Percentiles rank a stretch among this genome's conserved stretches.
Evolutionary conservation across 2,329 filamentous ascomycete species (phyloP).

Genomic region (Diaporthe sp.): DNA sequence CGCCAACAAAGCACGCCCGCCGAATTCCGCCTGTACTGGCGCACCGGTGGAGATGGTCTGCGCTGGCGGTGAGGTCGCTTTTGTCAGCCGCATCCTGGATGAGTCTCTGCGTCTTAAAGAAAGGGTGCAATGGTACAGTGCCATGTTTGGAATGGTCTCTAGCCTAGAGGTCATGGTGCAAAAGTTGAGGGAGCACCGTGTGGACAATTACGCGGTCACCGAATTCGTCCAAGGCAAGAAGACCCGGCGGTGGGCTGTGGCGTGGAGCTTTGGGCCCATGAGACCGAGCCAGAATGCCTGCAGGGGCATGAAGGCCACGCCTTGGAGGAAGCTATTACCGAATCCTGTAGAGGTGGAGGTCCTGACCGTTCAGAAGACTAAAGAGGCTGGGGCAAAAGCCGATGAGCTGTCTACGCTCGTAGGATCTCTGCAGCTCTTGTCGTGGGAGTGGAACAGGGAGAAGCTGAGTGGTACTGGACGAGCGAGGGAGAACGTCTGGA

Average conservation of each 20-base stretch:
- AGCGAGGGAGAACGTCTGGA: conserved; percentile 82
- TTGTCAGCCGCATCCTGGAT: conserved; percentile 80
- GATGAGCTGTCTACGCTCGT: conserved; percentile 61
- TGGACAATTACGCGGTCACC: conserved; percentile 86
- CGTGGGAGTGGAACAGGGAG: conserved; percentile 74
- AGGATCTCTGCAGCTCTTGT: conserved; percentile 66
- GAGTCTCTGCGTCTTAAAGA: conserved; percentile 54
- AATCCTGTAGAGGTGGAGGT: conserved; percentile 55
- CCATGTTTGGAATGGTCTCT: conserved; percentile 87
- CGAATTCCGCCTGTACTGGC: conserved; percentile 82
- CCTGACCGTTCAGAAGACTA: conserved; percentile 59
- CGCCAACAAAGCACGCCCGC: conserved; percentile 73
- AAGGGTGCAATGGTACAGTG: conserved; percentile 87
- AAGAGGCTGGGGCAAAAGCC: conserved; percentile 56
- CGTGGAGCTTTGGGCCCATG: conserved; percentile 83
- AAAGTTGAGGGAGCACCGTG: conserved; percentile 65
- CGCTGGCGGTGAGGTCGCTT: conserved; percentile 82
- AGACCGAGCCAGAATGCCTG: conserved; percentile 69
- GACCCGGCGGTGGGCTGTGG: conserved; percentile 89
- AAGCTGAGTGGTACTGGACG: conserved; percentile 71
- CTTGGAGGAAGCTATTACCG: conserved; percentile 61
- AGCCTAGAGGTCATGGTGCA: conserved; percentile 76
- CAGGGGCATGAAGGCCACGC: conserved; percentile 57
- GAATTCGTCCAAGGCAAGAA: conserved; percentile 83
- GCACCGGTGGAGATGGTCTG: conserved; percentile 88